A percentile compares a stretch with the other conserved stretches of the same genome.
phyloP scores from a whole-genome alignment of 192 early-diverging fungal species.

The Podila epigama region DNA sequence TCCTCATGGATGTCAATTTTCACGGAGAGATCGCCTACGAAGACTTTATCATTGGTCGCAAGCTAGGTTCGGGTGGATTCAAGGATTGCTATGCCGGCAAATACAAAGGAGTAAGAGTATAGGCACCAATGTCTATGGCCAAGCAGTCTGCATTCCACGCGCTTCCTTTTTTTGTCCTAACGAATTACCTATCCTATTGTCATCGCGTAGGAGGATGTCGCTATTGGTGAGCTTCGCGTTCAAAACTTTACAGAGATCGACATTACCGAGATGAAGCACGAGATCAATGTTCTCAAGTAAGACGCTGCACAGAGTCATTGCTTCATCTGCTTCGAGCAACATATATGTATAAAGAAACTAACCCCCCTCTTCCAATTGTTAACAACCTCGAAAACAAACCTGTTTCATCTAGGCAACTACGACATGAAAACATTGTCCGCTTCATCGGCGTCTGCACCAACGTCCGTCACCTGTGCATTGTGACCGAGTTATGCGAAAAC shows the following conservation, averaged over 20 bases:
- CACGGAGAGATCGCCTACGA: slow-evolving; percentile 70
- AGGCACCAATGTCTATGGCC: not conserved
- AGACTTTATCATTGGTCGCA: slow-evolving; percentile 65
- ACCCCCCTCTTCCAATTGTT: no score
- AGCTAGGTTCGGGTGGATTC: slow-evolving; percentile 80
- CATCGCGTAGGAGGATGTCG: slow-evolving; percentile 62
- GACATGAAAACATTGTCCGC: slow-evolving; percentile 79
- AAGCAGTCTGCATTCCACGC: not conserved
- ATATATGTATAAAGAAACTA: not conserved
- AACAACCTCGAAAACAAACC: not conserved
- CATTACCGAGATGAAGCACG: slow-evolving; percentile 77
- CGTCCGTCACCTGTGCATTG: slow-evolving; percentile 70
- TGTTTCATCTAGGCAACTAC: slow-evolving; percentile 62
- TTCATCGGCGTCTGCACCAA: slow-evolving; percentile 82
- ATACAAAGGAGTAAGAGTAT: slow-evolving; percentile 63
- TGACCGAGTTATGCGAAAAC: slow-evolving; percentile 79
- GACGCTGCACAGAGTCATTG: not conserved
- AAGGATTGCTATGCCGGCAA: slow-evolving; percentile 79
- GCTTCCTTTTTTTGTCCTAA: not conserved
- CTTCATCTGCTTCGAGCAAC: not conserved
- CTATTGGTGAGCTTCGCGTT: slow-evolving; percentile 77
- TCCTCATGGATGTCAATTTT: slow-evolving; percentile 55
- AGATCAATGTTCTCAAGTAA: slow-evolving; percentile 80
- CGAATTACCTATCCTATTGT: not conserved
- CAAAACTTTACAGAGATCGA: slow-evolving; percentile 74